These are phyloP conservation scores for Cucurbita pepo DNA, from an alignment of 306 rosid species.

Conservation along the genomic window DNA sequence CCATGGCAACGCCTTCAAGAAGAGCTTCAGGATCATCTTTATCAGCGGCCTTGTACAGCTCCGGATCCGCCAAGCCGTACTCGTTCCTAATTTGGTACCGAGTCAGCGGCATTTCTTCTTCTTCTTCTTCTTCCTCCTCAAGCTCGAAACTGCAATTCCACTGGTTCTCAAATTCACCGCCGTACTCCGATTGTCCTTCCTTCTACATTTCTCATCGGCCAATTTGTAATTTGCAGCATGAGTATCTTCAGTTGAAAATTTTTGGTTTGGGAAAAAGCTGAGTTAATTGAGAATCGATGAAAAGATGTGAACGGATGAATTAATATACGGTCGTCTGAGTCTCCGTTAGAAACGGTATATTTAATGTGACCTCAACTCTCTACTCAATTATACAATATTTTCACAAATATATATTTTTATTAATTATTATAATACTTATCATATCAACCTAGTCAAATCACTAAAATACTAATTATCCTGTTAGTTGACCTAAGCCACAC, in stretches of 20 bases:
- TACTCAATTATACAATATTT: background rate
- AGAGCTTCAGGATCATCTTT: constrained; percentile 86
- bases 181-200: background rate
- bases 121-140: background rate
- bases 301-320: constrained; percentile 14
- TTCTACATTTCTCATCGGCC: constrained; percentile 28
- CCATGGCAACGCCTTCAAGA: constrained; percentile 75
- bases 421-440: background rate
- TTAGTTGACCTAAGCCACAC: too few relatives aligned
- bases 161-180: constrained; percentile 4
- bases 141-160: constrained; percentile 8
- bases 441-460: too few relatives aligned
- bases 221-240: too few relatives aligned
- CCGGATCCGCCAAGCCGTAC: constrained; percentile 74
- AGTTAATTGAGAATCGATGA: background rate
- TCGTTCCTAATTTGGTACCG: constrained; percentile 59
- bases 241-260: too few relatives aligned
- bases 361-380: background rate
- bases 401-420: background rate
- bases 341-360: background rate
- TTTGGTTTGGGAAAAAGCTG: background rate
- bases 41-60: constrained; percentile 62
- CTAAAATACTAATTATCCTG: too few relatives aligned
- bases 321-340: constrained; percentile 15
- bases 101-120: constrained; percentile 56